These are phyloP conservation scores for Sequoiadendron giganteum DNA, from an alignment of 75 land plant species.

Conservation along the genomic window DNA sequence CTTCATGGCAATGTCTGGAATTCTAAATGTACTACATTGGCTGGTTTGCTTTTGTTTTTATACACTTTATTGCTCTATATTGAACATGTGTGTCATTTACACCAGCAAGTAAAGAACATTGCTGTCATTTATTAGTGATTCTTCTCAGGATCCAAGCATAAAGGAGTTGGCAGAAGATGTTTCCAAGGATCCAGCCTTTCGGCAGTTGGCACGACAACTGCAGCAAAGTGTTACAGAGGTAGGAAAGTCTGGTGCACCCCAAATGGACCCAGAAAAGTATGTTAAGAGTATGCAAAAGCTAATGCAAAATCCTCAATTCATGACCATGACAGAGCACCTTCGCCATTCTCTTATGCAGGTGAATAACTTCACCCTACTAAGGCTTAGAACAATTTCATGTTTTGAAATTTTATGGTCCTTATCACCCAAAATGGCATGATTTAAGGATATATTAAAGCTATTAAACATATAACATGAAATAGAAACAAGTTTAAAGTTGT, in stretches of 20 bases:
- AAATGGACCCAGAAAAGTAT: conserved; percentile 43
- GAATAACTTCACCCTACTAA: neutral
- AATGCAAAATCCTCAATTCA: conserved; percentile 57
- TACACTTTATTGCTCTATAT: neutral
- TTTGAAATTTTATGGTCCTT: neutral
- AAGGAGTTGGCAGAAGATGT: conserved; percentile 60
- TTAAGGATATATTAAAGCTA: neutral
- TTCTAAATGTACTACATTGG: conserved; percentile 4
- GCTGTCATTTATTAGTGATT: neutral
- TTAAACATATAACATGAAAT: neutral
- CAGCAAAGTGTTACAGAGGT: conserved; percentile 35
- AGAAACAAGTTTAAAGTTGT: neutral
- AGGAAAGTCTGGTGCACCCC: conserved; percentile 31
- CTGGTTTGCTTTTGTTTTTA: neutral
- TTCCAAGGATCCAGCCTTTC: conserved; percentile 51
- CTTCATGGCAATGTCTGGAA: neutral
- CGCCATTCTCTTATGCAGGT: conserved; percentile 59
- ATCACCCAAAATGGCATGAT: neutral
- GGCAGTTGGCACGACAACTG: conserved; percentile 42
- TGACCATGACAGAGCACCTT: conserved; percentile 46
- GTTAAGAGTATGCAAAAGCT: conserved; percentile 48
- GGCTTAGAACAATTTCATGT: neutral
- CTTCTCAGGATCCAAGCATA: conserved; percentile 47
- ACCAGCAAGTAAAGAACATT: neutral
- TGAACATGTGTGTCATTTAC: neutral